Evolutionary conservation across 2,329 filamentous ascomycete species (phyloP).

Genomic region (Hypoxylon sp.): DNA sequence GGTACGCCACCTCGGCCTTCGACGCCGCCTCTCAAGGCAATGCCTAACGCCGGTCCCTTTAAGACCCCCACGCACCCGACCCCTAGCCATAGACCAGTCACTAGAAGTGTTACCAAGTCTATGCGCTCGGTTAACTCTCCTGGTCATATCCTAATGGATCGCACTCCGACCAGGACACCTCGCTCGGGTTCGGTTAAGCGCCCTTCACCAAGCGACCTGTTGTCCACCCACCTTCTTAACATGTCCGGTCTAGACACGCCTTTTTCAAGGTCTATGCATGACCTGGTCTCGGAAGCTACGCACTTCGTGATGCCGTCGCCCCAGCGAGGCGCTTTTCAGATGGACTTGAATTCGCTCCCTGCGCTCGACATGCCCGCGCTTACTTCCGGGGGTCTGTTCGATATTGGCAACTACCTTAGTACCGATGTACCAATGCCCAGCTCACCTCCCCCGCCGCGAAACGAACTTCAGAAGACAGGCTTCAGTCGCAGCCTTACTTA

Average conservation of each 20-base stretch:
- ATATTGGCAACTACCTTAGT: constrained; percentile 58
- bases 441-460: constrained; percentile 53
- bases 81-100: constrained; percentile 67
- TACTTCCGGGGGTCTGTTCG: constrained; percentile 48
- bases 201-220: constrained; percentile 50
- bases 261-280: constrained; percentile 57
- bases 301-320: constrained; percentile 53
- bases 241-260: constrained; percentile 34
- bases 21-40: constrained; percentile 61
- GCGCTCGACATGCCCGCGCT: constrained; percentile 48
- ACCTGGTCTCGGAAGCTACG: constrained; percentile 67
- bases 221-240: constrained; percentile 38
- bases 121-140: constrained; percentile 60
- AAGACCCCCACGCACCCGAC: constrained; percentile 71
- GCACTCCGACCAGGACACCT: constrained; percentile 57
- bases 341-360: constrained; percentile 54
- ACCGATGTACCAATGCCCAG: constrained; percentile 58
- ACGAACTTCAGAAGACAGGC: constrained; percentile 30
- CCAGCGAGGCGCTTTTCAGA: constrained; percentile 49
- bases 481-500: constrained; percentile 35
- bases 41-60: constrained; percentile 56
- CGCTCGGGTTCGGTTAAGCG: constrained; percentile 45
- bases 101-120: constrained; percentile 66
- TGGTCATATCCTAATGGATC: constrained; percentile 52
- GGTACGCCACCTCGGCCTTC: constrained; percentile 63